A percentile compares a stretch with the other conserved stretches of the same genome.
phyloP scores from a whole-genome alignment of 2,329 filamentous ascomycete genomes.

The Parascedosporium putredinis region DNA sequence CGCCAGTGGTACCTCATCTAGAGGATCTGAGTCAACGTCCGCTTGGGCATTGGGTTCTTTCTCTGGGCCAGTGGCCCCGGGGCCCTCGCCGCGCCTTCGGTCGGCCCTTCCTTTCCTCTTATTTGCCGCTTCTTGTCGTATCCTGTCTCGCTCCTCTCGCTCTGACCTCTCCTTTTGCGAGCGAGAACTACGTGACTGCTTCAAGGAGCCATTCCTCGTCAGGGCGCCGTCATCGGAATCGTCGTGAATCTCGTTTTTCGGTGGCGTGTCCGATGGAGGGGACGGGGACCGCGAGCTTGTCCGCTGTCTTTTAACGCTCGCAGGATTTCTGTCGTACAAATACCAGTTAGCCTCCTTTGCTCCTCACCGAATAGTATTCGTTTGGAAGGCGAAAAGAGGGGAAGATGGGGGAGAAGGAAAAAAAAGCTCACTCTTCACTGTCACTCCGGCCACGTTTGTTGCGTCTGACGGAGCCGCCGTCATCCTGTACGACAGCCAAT shows the following conservation, averaged over 20 bases:
- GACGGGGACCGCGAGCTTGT: constrained; percentile 67
- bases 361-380: no score
- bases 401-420: constrained; percentile 15
- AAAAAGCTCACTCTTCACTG: constrained; percentile 74
- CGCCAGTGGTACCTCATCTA: constrained; percentile 54
- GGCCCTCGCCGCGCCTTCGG: constrained; percentile 72
- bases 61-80: constrained; percentile 12
- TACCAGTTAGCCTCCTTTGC: no score
- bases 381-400: no score
- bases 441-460: constrained; percentile 80
- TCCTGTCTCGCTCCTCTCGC: constrained; percentile 64
- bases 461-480: constrained; percentile 44
- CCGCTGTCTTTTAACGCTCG: constrained; percentile 66
- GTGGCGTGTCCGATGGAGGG: constrained; percentile 40
- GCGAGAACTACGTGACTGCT: constrained; percentile 51
- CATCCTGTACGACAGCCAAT: constrained; percentile 47
- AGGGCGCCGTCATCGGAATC: constrained; percentile 63
- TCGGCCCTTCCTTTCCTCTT: constrained; percentile 77
- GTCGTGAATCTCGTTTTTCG: constrained; percentile 37
- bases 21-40: constrained; percentile 57
- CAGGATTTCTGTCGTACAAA: constrained; percentile 5
- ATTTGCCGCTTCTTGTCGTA: constrained; percentile 62
- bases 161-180: constrained; percentile 53
- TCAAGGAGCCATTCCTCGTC: constrained; percentile 36
- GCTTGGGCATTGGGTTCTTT: constrained; percentile 25